phyloP scores from a whole-genome alignment of 768 basidiomycete genomes.

The Auriculariales sp. region DNA sequence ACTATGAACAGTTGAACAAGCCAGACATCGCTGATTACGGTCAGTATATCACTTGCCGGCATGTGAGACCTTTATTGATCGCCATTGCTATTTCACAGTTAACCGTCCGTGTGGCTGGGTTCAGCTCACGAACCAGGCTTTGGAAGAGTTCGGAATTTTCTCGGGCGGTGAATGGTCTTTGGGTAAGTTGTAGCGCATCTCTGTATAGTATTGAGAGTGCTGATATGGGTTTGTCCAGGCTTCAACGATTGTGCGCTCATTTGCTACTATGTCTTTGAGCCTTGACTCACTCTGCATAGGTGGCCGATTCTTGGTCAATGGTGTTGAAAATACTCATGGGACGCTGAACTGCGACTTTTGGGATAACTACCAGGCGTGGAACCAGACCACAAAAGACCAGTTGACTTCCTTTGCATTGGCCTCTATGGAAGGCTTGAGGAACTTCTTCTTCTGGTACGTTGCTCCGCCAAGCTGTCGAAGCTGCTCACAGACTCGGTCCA shows the following conservation, averaged over 20 bases:
- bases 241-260: constrained; percentile 5
- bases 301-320: not conserved
- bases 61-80: no score
- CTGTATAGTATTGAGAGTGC: no score
- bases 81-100: no score
- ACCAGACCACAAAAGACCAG: constrained; percentile 27
- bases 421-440: constrained; percentile 51
- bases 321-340: not conserved
- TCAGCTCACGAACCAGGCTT: not conserved
- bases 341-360: not conserved
- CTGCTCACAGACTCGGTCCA: constrained; percentile 17
- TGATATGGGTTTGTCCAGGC: no score
- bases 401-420: constrained; percentile 35
- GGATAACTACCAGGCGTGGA: not conserved
- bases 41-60: no score
- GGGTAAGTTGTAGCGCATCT: no score
- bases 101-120: not conserved
- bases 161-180: constrained; percentile 65
- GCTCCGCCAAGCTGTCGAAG: constrained; percentile 18
- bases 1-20: constrained; percentile 20
- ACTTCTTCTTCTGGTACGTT: constrained; percentile 55
- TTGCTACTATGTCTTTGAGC: not conserved
- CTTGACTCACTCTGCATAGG: not conserved
- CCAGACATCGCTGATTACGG: not conserved
- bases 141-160: constrained; percentile 47